Evolutionary conservation across 1,139 yeast species (phyloP), one percentile per base, ranked within the genome.

Genomic region (Lodderomyces jiufengensis): DNA sequence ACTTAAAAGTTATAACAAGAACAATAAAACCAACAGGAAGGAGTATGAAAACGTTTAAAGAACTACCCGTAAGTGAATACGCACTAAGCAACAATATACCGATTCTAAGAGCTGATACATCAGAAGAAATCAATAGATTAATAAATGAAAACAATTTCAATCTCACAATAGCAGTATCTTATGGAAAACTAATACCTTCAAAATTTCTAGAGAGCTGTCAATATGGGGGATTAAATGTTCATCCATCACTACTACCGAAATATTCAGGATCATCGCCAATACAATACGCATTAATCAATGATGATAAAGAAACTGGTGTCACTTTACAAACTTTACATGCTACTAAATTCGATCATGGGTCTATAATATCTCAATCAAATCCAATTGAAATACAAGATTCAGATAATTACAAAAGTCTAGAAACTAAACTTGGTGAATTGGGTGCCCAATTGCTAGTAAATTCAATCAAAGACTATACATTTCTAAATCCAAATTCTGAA

Each of bases 201-300:
- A 42, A 57, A 3, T 78, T 87, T 44, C 57, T 92, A 3, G 36
- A 52, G 0, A 31, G 53, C 0, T 61, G 82, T 28, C 56, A 59
- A 8, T 77, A 59, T 51, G 90, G 92, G 1, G 95, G 97, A 0
- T 52, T 92, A 16, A 92, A 92, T 52, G 90, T 92, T 0, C 99
- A 92, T 54, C 99, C 99, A 0, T 87, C 97, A 0, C 57, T 90
- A 12, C 67, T 92, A 9, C 98, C 98, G 0, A 64, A 61, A 34
- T 80, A 85, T 51, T 74, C 90, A 1, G 99, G 99, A 0, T 80
- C 97, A 0, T 83, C 97, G 2, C 99, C 99, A 0, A 62, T 94
- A 5, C 97, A 92, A 46, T 73, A 78, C 43, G 81, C 96, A 0
- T 57, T 94, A 16, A 58, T 88, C 50, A 77, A 84, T 44, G 70